Evolutionary conservation across 371 early-diverging fungal genomes (phyloP).

Genomic region (Vairimorpha necatrix): DNA sequence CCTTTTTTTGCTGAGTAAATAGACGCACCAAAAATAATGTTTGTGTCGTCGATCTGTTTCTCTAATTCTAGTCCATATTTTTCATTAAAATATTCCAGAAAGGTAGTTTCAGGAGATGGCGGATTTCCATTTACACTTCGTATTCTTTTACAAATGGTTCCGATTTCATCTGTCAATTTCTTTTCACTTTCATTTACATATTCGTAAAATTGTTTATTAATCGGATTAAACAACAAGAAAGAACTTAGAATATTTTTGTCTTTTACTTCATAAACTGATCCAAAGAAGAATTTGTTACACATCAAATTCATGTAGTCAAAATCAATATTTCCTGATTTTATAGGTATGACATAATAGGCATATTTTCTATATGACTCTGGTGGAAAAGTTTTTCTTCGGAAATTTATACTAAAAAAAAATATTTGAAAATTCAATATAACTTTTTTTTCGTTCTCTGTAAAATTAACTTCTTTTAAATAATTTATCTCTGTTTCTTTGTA

Average conservation of each 20-base stretch:
- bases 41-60: background rate
- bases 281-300: background rate
- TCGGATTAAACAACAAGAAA: conserved; percentile 8
- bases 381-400: background rate
- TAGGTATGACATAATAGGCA: background rate
- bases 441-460: background rate
- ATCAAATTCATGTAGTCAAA: background rate
- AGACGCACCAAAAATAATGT: background rate
- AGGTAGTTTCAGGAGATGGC: background rate
- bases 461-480: background rate
- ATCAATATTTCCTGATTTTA: background rate
- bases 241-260: conserved; percentile 1
- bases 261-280: background rate
- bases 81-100: conserved; percentile 14
- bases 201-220: background rate
- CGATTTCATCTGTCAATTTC: conserved; percentile 1
- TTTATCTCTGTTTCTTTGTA: background rate
- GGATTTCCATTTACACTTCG: background rate
- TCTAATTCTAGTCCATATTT: background rate
- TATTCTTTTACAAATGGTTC: background rate
- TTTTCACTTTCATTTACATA: background rate
- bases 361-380: background rate
- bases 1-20: background rate
- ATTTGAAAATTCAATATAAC: conserved; percentile 2
- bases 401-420: conserved; percentile 7